These are phyloP conservation scores for Globisporangium nodosum DNA, from an alignment of 352 stramenopile genomes.

Conservation along the genomic window DNA sequence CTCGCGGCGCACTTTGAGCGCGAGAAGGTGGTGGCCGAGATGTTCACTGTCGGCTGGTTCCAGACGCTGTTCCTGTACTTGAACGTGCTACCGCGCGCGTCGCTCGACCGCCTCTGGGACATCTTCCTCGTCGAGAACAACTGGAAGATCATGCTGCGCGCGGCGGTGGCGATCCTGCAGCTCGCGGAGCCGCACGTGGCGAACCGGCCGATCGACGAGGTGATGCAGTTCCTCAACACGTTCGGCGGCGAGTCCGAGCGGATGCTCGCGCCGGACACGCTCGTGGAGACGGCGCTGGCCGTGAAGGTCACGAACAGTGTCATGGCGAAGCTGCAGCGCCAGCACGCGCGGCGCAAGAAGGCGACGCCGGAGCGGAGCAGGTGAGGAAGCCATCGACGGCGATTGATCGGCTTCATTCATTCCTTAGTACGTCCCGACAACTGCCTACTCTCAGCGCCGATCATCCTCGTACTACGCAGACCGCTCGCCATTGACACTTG, in stretches of 20 bases:
- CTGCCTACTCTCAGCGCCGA: too few relatives aligned
- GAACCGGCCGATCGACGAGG: slow-evolving; percentile 67
- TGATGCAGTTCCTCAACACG: slow-evolving; percentile 87
- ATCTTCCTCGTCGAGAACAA: slow-evolving; percentile 83
- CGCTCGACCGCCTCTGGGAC: slow-evolving; percentile 80
- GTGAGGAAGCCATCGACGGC: not conserved
- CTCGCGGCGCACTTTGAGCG: slow-evolving; percentile 67
- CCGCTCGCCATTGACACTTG: too few relatives aligned
- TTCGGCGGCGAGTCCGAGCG: slow-evolving; percentile 53
- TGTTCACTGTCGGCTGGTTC: slow-evolving; percentile 88
- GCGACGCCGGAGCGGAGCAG: slow-evolving; percentile 19
- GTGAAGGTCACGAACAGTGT: slow-evolving; percentile 80
- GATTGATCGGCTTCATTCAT: too few relatives aligned
- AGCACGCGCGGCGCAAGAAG: slow-evolving; percentile 54
- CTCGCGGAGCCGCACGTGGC: slow-evolving; percentile 58
- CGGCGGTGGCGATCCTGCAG: slow-evolving; percentile 64
- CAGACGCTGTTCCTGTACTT: slow-evolving; percentile 86
- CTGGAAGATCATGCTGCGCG: slow-evolving; percentile 81
- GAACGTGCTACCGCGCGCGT: slow-evolving; percentile 68
- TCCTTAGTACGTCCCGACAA: too few relatives aligned
- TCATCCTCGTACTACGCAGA: too few relatives aligned
- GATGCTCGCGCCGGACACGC: slow-evolving; percentile 39
- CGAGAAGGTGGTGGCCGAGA: slow-evolving; percentile 78
- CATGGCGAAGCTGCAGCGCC: slow-evolving; percentile 67
- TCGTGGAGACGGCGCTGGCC: slow-evolving; percentile 43